These are phyloP conservation scores for Rhinocladiella similis DNA, from an alignment of 2,329 filamentous ascomycete species.

Conservation along the genomic window DNA sequence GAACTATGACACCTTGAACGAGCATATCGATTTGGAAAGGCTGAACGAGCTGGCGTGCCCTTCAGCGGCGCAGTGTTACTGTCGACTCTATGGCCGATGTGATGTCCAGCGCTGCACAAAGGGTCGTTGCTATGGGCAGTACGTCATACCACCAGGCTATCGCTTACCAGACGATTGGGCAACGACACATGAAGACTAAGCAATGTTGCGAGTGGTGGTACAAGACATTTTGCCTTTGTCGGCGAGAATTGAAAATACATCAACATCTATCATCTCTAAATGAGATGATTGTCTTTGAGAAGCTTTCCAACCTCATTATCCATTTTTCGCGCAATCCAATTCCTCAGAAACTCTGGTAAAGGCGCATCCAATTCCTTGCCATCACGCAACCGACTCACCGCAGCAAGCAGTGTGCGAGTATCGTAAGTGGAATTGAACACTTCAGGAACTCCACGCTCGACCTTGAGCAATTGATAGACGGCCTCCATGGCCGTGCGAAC, in stretches of 20 bases:
- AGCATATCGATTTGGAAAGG: constrained; percentile 36
- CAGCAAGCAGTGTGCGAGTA: constrained; percentile 9
- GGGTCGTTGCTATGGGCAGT: constrained; percentile 42
- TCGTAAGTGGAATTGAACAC: constrained; percentile 17
- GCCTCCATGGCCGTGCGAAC: constrained; percentile 39
- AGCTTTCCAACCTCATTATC: constrained; percentile 16
- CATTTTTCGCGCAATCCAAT: constrained; percentile 9
- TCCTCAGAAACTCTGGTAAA: constrained; percentile 5
- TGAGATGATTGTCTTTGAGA: constrained; percentile 7
- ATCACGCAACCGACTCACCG: constrained; percentile 8
- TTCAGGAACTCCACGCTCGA: constrained; percentile 13
- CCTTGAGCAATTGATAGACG: constrained; percentile 32
- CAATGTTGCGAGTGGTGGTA: background rate
- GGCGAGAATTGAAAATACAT: background rate
- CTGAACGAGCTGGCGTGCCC: constrained; percentile 42
- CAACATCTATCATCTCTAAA: background rate
- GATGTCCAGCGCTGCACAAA: constrained; percentile 35
- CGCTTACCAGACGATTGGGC: constrained; percentile 40
- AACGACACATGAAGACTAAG: constrained; percentile 28
- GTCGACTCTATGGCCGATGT: constrained; percentile 46
- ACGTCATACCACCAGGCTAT: constrained; percentile 39
- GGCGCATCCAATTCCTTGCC: constrained; percentile 8
- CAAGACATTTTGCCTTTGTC: background rate
- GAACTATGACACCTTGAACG: constrained; percentile 16
- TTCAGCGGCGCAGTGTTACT: constrained; percentile 44